Evolutionary conservation across 805 yeast genomes (phyloP).

Genomic region (Teunomyces cretensis): DNA sequence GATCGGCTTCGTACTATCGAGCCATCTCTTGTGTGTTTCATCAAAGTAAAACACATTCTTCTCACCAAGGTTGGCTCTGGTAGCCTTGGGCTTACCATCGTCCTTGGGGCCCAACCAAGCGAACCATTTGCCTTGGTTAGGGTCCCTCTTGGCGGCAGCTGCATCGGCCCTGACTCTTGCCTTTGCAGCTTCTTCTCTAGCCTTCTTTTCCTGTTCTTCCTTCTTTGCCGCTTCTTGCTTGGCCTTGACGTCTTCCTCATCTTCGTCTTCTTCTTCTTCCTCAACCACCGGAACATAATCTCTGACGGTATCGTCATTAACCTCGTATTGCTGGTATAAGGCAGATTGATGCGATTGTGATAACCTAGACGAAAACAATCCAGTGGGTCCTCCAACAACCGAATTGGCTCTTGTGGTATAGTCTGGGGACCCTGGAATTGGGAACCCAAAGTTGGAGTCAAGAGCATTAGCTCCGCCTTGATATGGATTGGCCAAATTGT

Average conservation of each 20-base stretch:
- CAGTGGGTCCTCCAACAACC: slow-evolving; percentile 35
- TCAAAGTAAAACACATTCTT: slow-evolving; percentile 73
- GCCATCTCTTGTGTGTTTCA: slow-evolving; percentile 84
- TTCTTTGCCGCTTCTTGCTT: slow-evolving; percentile 14
- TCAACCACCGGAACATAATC: slow-evolving; percentile 43
- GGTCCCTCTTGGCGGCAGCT: slow-evolving; percentile 11
- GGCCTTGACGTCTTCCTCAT: slow-evolving; percentile 32
- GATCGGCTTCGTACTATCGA: slow-evolving; percentile 63
- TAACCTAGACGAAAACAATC: slow-evolving; percentile 38
- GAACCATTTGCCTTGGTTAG: slow-evolving; percentile 45
- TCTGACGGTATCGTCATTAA: slow-evolving; percentile 43
- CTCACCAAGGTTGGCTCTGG: slow-evolving; percentile 84
- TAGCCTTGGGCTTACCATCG: slow-evolving; percentile 69
- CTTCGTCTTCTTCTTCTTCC: slow-evolving; percentile 50
- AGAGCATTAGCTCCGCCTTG: slow-evolving; percentile 14
- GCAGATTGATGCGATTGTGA: slow-evolving; percentile 46
- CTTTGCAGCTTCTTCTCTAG: slow-evolving; percentile 24
- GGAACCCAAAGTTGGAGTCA: slow-evolving; percentile 35
- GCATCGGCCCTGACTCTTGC: slow-evolving; percentile 30
- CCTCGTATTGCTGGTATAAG: slow-evolving; percentile 45
- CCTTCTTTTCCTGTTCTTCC: slow-evolving; percentile 17
- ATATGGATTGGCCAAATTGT: slow-evolving; percentile 26
- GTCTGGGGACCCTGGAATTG: slow-evolving; percentile 47
- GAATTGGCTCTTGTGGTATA: slow-evolving; percentile 45
- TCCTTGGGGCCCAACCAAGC: slow-evolving; percentile 40